These are phyloP conservation scores for Deinandra increscens DNA, from an alignment of 129 eudicot species.

Conservation along the genomic window DNA sequence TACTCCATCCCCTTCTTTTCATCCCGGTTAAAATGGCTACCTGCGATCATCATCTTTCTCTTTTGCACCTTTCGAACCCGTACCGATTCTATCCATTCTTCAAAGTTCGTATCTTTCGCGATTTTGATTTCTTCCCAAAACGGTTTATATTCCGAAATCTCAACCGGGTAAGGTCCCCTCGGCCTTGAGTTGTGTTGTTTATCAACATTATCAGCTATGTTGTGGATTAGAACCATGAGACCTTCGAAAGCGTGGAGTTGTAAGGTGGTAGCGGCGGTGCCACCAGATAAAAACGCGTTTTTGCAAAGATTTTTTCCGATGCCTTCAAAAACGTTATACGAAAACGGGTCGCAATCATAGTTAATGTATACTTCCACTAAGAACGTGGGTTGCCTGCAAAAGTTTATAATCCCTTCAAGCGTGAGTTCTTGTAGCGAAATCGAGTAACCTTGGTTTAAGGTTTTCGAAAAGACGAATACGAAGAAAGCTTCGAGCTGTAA, in stretches of 20 bases:
- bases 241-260: conserved; percentile 88
- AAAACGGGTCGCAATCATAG: conserved; percentile 68
- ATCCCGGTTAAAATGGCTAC: conserved; percentile 72
- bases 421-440: conserved; percentile 74
- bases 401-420: conserved; percentile 65
- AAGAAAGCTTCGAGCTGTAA: conserved; percentile 90
- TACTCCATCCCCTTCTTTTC: conserved; percentile 87
- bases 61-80: conserved; percentile 66
- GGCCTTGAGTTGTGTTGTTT: conserved; percentile 46
- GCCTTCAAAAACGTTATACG: conserved; percentile 61
- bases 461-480: conserved; percentile 60
- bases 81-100: conserved; percentile 55
- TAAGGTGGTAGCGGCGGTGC: conserved; percentile 51
- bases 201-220: conserved; percentile 70
- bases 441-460: conserved; percentile 39
- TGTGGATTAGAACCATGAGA: conserved; percentile 58
- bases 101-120: conserved; percentile 27
- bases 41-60: conserved; percentile 65
- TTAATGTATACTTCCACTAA: conserved; percentile 64
- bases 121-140: conserved; percentile 77
- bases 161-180: conserved; percentile 62
- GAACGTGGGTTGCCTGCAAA: conserved; percentile 78
- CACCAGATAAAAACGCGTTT: conserved; percentile 56
- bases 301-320: conserved; percentile 67
- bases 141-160: conserved; percentile 53